Conservation (phyloP, 2,329 filamentous ascomycete genomes). For the Fusarium sp. region DNA sequence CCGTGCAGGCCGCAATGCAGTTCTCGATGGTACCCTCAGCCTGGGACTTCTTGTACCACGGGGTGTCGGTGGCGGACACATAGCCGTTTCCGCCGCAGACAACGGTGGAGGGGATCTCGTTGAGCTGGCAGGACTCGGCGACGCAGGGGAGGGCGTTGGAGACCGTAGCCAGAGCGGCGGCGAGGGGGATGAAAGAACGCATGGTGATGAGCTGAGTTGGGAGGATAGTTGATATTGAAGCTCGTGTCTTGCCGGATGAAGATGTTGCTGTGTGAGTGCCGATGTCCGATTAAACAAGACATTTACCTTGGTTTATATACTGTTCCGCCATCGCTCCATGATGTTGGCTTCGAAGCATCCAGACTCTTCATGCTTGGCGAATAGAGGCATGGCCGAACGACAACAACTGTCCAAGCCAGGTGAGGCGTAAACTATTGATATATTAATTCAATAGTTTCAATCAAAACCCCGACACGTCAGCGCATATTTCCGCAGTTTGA, state of each 20-base stretch:
- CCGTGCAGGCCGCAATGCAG: background rate
- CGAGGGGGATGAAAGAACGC: background rate
- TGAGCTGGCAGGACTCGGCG: background rate
- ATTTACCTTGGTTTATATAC: background rate
- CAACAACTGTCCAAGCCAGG: background rate
- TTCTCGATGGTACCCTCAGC: background rate
- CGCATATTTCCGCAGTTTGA: background rate
- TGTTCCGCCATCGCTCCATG: background rate
- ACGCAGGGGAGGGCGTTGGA: background rate
- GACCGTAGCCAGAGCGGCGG: background rate
- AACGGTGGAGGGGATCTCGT: constrained; percentile 1
- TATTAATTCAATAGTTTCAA: constrained; percentile 1
- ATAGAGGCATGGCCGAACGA: background rate
- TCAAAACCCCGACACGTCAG: background rate
- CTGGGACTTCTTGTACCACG: constrained; percentile 4
- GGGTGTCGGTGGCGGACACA: background rate
- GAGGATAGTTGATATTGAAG: background rate
- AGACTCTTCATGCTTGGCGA: background rate
- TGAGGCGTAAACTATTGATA: constrained; percentile 1
- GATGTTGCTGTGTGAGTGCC: background rate
- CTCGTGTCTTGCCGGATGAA: background rate
- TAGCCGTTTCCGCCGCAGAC: constrained; percentile 1
- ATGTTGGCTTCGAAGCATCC: background rate
- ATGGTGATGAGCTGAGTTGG: background rate
- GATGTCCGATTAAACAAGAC: background rate